Evolutionary conservation across 768 basidiomycete genomes (phyloP).

Genomic region (Tulasnella sp.): DNA sequence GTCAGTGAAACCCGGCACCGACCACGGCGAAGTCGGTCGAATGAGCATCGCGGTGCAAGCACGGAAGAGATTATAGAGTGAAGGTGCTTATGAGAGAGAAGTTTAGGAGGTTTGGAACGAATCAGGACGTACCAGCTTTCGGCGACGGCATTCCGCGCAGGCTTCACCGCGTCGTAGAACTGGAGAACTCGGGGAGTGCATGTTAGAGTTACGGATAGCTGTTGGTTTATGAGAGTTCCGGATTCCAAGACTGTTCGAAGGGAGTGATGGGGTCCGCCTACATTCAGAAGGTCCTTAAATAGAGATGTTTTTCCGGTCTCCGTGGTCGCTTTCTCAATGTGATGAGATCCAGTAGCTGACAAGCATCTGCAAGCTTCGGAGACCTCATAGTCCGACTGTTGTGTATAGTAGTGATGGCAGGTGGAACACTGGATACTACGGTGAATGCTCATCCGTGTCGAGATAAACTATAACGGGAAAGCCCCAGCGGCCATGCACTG

Average conservation of each 20-base stretch:
- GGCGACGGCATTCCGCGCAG: conserved; percentile 8
- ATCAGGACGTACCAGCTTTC: conserved; percentile 1
- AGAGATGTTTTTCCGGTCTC: not conserved
- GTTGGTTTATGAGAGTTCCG: not conserved
- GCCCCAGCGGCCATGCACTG: too few relatives aligned
- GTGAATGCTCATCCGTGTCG: not conserved
- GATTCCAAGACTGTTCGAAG: not conserved
- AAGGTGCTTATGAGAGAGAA: not conserved
- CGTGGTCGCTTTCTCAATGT: not conserved
- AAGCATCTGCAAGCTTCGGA: not conserved
- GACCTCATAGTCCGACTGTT: not conserved
- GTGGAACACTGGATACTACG: not conserved
- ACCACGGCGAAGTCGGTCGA: too few relatives aligned
- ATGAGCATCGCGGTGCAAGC: not conserved
- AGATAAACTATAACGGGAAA: not conserved
- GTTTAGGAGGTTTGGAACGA: not conserved
- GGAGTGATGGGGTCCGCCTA: not conserved
- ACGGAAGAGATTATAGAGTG: not conserved
- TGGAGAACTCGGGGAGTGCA: not conserved
- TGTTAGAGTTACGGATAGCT: not conserved
- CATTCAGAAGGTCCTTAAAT: not conserved
- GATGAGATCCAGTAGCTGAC: not conserved
- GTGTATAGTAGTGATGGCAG: too few relatives aligned
- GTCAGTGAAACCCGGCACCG: too few relatives aligned
- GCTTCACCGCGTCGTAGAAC: conserved; percentile 10